Base-by-base conservation (phyloP, 345 rosid species). In the Populus ilicifolia region DNA sequence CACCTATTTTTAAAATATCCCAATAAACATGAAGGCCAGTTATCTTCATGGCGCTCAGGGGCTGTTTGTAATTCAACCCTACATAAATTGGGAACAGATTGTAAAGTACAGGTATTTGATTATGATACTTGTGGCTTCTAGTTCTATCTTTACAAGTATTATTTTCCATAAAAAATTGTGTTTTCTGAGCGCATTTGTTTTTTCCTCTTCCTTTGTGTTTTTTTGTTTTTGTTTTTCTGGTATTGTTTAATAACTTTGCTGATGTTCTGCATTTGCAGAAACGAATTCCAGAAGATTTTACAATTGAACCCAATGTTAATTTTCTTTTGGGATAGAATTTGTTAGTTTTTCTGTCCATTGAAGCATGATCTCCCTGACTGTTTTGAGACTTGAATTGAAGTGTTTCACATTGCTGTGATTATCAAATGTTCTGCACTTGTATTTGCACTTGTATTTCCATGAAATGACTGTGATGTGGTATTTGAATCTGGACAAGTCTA, bases 1-100 rank as follows among this genome's bases (percentile, higher is more conserved):
- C 78, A 89, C 80, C 87, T 92, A 69, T 95, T 81, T 86, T 90
- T 95, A 70, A 90, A 77, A 76, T 80, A 90, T 84, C 92, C 94
- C 10, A 73, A 76, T 29, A 87, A 89, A 75, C 81, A 95, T 25
- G 98, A 95, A 77, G 98, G 99, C 43, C 85, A 92, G 36, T 81
- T 95, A 83, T 68, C 93, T 52, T 71, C 75, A 54, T 64, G 20
- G 70, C 87, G 97, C 72, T 77, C 82, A 68, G 23, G 43, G 36
- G 78, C 83, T 71, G 85, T 95, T 80, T 88, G 89, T 74, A 95
- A 95, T 80, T 81, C 93, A 64, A 86, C 87, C 78, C 88, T 95
- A 50, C 87, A 93, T 80, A 83, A 82, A 82, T 72, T 85, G 76
- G 97, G 96, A 78, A 92, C 84, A 12, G 80, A 83, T 70, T 76